phyloP scores from a whole-genome alignment of 306 rosid species.

The Canavalia gladiata region DNA sequence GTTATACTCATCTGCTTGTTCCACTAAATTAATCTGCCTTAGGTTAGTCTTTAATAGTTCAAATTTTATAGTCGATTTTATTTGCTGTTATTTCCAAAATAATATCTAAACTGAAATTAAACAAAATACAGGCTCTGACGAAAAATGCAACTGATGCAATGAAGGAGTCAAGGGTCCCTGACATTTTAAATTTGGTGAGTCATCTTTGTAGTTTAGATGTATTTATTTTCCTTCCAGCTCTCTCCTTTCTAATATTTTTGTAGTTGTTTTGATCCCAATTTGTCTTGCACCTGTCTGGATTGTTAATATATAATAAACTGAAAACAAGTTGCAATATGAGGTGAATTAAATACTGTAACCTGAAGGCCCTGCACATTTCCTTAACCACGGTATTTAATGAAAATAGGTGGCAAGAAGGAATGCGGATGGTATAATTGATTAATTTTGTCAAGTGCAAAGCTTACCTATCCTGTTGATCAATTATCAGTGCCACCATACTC shows the following conservation, averaged over 20 bases:
- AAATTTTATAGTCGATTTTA: conserved; percentile 18
- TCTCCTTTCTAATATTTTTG: conserved; percentile 15
- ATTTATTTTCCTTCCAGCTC: conserved; percentile 25
- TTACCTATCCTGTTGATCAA: neutral
- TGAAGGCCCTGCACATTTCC: conserved; percentile 29
- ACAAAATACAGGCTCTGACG: conserved; percentile 77
- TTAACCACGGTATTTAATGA: neutral
- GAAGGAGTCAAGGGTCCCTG: conserved; percentile 84
- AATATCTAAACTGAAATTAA: conserved; percentile 44
- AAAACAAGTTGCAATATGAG: conserved; percentile 27
- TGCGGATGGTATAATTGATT: neutral
- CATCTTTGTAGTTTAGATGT: conserved; percentile 38
- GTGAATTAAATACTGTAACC: conserved; percentile 38
- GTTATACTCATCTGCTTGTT: conserved; percentile 16
- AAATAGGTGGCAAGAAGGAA: conserved; percentile 36
- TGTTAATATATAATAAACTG: conserved; percentile 19
- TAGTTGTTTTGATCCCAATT: conserved; percentile 13
- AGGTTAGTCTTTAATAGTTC: conserved; percentile 1
- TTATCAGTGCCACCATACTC: neutral
- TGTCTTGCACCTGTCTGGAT: conserved; percentile 34
- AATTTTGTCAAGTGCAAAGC: conserved; percentile 22
- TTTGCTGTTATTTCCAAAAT: conserved; percentile 38
- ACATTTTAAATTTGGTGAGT: conserved; percentile 81
- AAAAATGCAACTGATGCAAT: conserved; percentile 91
- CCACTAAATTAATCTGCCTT: conserved; percentile 26